Conservation (phyloP, 768 basidiomycete genomes). For the Mrakia blollopis region DNA sequence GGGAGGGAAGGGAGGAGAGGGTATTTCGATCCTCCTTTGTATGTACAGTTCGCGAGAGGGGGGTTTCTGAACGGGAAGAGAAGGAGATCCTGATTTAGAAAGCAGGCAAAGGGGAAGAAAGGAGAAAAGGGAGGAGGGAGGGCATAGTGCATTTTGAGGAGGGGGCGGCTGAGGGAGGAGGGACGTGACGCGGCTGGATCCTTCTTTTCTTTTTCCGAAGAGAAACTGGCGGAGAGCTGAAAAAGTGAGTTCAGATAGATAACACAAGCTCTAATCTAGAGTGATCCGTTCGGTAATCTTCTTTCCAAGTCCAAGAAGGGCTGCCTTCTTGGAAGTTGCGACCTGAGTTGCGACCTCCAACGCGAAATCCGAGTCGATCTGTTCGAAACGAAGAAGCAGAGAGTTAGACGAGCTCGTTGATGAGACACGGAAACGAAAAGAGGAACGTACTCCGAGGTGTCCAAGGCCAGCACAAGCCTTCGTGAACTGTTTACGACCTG, state of each 20-base stretch:
- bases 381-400: no score
- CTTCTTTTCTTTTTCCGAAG: not conserved
- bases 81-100: no score
- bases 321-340: conserved; percentile 12
- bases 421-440: not conserved
- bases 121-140: no score
- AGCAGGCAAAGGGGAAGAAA: no score
- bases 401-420: not conserved
- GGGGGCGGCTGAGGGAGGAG: no score
- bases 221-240: not conserved
- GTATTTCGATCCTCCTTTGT: not conserved
- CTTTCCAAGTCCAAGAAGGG: conserved; percentile 11
- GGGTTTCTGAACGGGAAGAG: no score
- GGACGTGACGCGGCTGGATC: not conserved
- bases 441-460: not conserved
- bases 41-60: not conserved
- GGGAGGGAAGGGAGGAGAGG: not conserved
- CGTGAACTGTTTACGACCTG: not conserved
- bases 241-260: no score
- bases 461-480: not conserved
- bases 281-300: conserved; percentile 5
- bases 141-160: no score
- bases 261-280: not conserved
- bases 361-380: conserved; percentile 2
- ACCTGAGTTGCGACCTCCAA: conserved; percentile 1